Evolutionary conservation across 345 rosid species (phyloP), one percentile per base, ranked within the genome.

Genomic region (Lepidium didymum): DNA sequence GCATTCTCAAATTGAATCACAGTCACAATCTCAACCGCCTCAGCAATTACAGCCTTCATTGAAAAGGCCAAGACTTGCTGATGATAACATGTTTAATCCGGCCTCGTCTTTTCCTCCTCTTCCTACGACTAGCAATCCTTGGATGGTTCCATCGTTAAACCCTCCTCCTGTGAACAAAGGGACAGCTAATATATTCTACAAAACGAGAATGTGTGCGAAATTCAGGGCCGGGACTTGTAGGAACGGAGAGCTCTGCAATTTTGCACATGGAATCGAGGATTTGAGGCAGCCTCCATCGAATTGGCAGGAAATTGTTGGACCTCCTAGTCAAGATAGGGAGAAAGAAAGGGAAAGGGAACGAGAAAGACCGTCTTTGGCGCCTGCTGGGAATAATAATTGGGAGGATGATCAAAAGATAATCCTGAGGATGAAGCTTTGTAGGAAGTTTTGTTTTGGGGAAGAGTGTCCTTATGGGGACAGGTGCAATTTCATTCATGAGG

Each of bases 391-490:
- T 46, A 73, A 57, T 41, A 87, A 75, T 64, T 82, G 97, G 93
- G 95, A 94, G 25, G 97, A 89, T 66, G 99, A 94, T 79, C 91
- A 85, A 70, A 89, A 85, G 83, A 85, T 94, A 13, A 94, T 94
- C 59, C 89, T 84, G 73, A 84, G 84, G 85, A 85, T 89, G 99
- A 94, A 91, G 81, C 84, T 91, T n/a, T 94, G 96, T 68, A 91
- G 89, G 87, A 94, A 87, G 81, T 94, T 89, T 70, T 89, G 87
- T 63, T 86, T 81, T 21, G 96, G 97, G 0, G 97, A 89, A 77
- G 96, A 89, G 69, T 91, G 97, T 52, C 99, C 99, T 49, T 94
- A 91, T 75, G 97, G 97, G 1, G 93, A 91, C 16, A 86, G 87
- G 67, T 94, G 99, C 68, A 94, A 87, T 78, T 94, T 94, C 77